Base-by-base conservation (phyloP, 352 stramenopile species). In the Globisporangium irregulare region DNA sequence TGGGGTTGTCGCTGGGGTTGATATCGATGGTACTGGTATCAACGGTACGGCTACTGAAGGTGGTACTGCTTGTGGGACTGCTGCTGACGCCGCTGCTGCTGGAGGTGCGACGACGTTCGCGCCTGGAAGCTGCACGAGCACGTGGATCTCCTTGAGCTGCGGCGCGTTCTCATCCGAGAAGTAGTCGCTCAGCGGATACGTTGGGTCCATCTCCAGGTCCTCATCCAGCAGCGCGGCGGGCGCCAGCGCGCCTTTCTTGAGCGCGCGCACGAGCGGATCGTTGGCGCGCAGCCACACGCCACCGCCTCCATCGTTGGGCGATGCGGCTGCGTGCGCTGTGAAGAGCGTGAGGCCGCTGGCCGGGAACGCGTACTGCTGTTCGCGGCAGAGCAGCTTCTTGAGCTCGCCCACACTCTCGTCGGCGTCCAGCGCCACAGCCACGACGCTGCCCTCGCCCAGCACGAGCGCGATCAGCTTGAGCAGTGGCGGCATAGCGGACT, bases 101-200 rank as follows among this genome's bases (percentile, higher is more conserved):
- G 32, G 6, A 36, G 41, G 41, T n/a, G 41, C 41, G 20, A 48
- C 41, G 41, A 48, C 41, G 41, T 48, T 48, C 41, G 41, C 41
- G 14, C 41, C 41, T 48, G 41, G 41, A n/a, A 48, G 41, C 41
- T 48, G 41, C 41, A 48, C 41, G 41, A 48, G 41, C 41, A 48
- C 41, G 41, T 48, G 41, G 41, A 48, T 48, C 41, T 48, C 41
- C 41, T 48, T 48, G 41, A 48, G 41, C 41, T 48, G 41, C 15
- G 41, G 41, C 41, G 61, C 61, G 32, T 66, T 46, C 15, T 41
- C 48, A 3, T 41, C 61, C 46, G 61, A 66, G 34, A 66, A 66
- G 61, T 59, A 66, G 12, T 66, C 61, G 48, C 61, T 66, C 25
- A 66, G 61, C 61, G 61, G 61, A n/a, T 66, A 66, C 61, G 61